Evolutionary conservation across 1,284 basidiomycete species (phyloP), one percentile per base, ranked within the genome.

Genomic region (Apiotrichum domesticum): DNA sequence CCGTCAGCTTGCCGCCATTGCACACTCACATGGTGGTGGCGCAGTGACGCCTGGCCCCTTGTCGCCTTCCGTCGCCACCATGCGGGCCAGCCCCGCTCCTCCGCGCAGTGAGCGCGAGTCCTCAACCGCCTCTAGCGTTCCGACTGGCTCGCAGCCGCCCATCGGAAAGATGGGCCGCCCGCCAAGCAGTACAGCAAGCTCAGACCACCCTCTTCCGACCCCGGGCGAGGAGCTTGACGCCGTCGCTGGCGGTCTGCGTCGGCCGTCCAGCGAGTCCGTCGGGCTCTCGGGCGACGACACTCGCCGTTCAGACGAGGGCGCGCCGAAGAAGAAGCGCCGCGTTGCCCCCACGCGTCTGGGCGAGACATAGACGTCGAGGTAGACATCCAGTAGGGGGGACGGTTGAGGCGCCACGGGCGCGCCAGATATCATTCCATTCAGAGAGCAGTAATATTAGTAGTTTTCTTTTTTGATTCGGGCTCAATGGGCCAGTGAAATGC

Each of bases 291-390:
- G 13, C 7, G 37, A 39, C 37, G 13, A 13, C 8, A 7, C 8
- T 13, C 7, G 8, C 8, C 37, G 37, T 45, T 42, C 47, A 69
- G 64, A 35, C 66, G 61, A 49, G 8, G 82, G 82, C 51, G 85
- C 83, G 13, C 86, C 88, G 10, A 95, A 90, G 83, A 95, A 95
- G 79, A 95, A 93, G 77, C 82, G 91, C 56, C 80, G 91, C 37
- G 85, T 94, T 21, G 87, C 84, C 39, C 80, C 92, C 66, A 92
- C 87, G 11, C 82, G 79, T 58, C 52, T 76, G 10, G 67, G 64
- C 37, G 37, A 39, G 37, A 13, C 37, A 39, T 39, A 39, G 37
- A 21, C 21, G 21, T 21, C 21, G 21, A 21, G 21, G 21, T 21
- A 21, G 21, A 21, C 21, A 21, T 21, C 21, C 21, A 21, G 21